phyloP scores from a whole-genome alignment of 805 yeast species.

The Candida ficus region DNA sequence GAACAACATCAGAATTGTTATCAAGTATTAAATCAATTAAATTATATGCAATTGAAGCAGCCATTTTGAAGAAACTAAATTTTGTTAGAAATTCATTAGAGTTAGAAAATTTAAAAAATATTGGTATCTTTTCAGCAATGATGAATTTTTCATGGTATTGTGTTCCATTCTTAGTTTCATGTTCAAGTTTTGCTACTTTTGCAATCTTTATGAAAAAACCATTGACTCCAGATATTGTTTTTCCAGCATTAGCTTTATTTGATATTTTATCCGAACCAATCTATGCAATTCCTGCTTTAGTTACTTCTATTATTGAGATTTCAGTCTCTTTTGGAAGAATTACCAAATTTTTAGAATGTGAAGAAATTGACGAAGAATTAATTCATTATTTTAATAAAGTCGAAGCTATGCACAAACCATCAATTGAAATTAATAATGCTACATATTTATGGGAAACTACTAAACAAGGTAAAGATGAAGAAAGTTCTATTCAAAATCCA shows the following conservation, averaged over 20 bases:
- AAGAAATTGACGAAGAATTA: conserved; percentile 37
- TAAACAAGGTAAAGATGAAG: conserved; percentile 30
- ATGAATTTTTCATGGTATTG: conserved; percentile 56
- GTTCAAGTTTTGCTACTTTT: conserved; percentile 53
- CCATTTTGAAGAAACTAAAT: conserved; percentile 48
- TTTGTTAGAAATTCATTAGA: conserved; percentile 57
- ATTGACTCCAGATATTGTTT: conserved; percentile 61
- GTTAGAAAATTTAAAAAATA: conserved; percentile 42
- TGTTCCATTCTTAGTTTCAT: conserved; percentile 61
- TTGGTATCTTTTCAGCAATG: conserved; percentile 42
- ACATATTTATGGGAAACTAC: conserved; percentile 47
- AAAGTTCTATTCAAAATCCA: conserved; percentile 23
- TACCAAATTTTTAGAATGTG: conserved; percentile 40
- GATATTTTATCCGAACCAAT: conserved; percentile 56
- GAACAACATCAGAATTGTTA: conserved; percentile 53
- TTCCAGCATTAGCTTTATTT: conserved; percentile 62
- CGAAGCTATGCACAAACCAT: conserved; percentile 15
- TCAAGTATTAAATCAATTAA: conserved; percentile 59
- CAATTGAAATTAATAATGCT: conserved; percentile 43
- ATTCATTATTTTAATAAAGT: conserved; percentile 25
- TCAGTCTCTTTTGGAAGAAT: conserved; percentile 55
- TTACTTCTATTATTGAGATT: conserved; percentile 54
- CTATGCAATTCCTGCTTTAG: conserved; percentile 50
- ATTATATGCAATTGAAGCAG: conserved; percentile 65
- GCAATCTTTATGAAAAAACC: conserved; percentile 42